Evolutionary conservation across 192 early-diverging fungal genomes (phyloP), one percentile per base, ranked within the genome.

Genomic region (Spizellomyces sp.): DNA sequence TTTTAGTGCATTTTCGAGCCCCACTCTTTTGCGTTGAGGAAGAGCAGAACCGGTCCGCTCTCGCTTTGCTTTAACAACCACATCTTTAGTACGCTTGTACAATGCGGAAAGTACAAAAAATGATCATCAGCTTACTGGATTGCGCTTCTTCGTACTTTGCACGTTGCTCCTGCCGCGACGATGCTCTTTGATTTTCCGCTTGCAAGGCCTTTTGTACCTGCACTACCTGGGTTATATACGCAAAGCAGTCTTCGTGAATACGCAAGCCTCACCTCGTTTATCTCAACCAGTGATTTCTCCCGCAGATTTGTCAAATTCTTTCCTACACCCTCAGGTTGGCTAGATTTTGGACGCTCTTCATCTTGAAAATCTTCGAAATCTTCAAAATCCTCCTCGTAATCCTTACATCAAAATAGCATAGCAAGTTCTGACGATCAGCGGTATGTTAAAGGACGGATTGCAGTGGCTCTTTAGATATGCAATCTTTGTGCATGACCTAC

Each of bases 111-210:
- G 4, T 7, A 56, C n/a, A 56, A 56, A 56, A 4, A 56, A 56
- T n/a, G 22, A 56, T 56, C 54, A 56, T 56, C n/a, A 4, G n/a
- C 54, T 56, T 56, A 19, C 14, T 41, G 17, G n/a, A 15, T 22
- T 69, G 36, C 14, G 0, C 43, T 43, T 65, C 17, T 10, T 48
- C 10, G n/a, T 73, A 57, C 48, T 72, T 59, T 4, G 15, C 42
- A 42, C 46, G 8, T 47, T 64, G 10, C 21, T n/a, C 45, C 48
- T 79, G 71, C 8, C 67, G 66, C 6, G 68, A 67, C n/a, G 77
- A 79, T 14, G 74, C 81, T n/a, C 75, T 64, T 45, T 83, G 59
- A 58, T 85, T 83, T 69, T 85, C 83, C 43, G 55, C 79, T 48
- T 74, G 48, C 48, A 80, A 27, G 9, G 83, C 81, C 47, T 73